A percentile compares a stretch with the other conserved stretches of the same genome.
phyloP scores from a whole-genome alignment of 2,329 filamentous ascomycete species.

The Fusarium lateritium region DNA sequence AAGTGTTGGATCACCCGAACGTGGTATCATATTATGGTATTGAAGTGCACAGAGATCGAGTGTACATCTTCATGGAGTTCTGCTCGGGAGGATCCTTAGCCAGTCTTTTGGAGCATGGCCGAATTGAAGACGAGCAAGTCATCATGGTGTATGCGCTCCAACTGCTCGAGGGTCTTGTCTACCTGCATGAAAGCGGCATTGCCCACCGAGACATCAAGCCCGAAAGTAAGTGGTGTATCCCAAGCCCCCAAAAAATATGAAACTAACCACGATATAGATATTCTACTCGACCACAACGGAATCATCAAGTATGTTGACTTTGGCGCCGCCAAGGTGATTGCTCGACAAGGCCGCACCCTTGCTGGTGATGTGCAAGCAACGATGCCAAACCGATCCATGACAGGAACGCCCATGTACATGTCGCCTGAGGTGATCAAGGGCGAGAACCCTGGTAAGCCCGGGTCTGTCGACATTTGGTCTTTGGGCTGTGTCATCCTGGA shows the following conservation, averaged over 20 bases:
- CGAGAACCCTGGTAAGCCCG: constrained; percentile 82
- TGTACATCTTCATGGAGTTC: constrained; percentile 99
- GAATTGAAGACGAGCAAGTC: constrained; percentile 97
- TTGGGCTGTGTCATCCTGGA: constrained; percentile 96
- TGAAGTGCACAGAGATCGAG: constrained; percentile 97
- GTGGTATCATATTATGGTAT: constrained; percentile 98
- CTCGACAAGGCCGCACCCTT: constrained; percentile 90
- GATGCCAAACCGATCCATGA: constrained; percentile 89
- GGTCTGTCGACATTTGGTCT: constrained; percentile 95
- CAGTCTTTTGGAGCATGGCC: constrained; percentile 90
- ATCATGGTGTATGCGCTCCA: constrained; percentile 97
- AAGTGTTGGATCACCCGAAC: constrained; percentile 96
- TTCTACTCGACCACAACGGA: constrained; percentile 95
- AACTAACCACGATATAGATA: constrained; percentile 69
- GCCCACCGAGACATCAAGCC: constrained; percentile 98
- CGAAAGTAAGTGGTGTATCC: constrained; percentile 78
- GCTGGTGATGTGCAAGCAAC: constrained; percentile 71
- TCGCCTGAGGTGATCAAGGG: constrained; percentile 98
- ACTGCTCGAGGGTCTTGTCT: constrained; percentile 92
- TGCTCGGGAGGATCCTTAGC: constrained; percentile 96
- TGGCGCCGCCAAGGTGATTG: constrained; percentile 96
- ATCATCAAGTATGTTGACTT: constrained; percentile 99
- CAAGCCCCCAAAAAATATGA: background rate
- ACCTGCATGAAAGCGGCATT: constrained; percentile 92
- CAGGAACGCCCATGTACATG: constrained; percentile 99